phyloP scores from a whole-genome alignment of 2,329 filamentous ascomycete species.

The Eurotiales sp. region DNA sequence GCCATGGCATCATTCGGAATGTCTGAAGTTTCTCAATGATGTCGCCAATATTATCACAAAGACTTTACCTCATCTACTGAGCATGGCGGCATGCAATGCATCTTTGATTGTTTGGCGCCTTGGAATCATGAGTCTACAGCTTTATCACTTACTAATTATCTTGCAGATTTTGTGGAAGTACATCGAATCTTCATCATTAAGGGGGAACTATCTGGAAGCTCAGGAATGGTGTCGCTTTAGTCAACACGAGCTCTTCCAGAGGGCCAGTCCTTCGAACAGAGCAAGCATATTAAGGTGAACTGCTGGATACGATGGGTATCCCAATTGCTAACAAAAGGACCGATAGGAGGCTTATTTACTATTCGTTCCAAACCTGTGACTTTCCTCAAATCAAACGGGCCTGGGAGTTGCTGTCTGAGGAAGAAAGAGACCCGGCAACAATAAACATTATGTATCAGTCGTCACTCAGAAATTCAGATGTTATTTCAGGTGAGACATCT shows the following conservation, averaged over 20 bases:
- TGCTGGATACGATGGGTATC: no score
- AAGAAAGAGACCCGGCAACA: constrained; percentile 61
- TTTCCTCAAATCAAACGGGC: constrained; percentile 48
- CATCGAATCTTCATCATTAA: constrained; percentile 57
- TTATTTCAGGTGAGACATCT: neutral
- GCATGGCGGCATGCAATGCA: constrained; percentile 56
- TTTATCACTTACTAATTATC: constrained; percentile 9
- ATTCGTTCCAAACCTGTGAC: constrained; percentile 59
- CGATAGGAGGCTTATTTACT: constrained; percentile 68
- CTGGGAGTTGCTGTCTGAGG: constrained; percentile 55
- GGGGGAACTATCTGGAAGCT: constrained; percentile 52
- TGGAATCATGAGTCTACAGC: neutral
- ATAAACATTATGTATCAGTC: constrained; percentile 73
- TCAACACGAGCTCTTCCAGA: constrained; percentile 63
- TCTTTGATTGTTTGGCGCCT: constrained; percentile 35
- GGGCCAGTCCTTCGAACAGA: constrained; percentile 62
- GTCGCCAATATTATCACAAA: constrained; percentile 36
- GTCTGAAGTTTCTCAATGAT: constrained; percentile 27
- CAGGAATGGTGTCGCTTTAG: constrained; percentile 70
- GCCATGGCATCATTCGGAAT: constrained; percentile 34
- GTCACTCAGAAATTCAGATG: constrained; percentile 45
- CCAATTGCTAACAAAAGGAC: constrained; percentile 11
- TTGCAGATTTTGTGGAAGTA: constrained; percentile 75
- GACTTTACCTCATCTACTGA: constrained; percentile 48
- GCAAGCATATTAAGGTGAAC: constrained; percentile 64